phyloP scores from a whole-genome alignment of 495 filamentous ascomycete species.

The Penicillium coffeae region DNA sequence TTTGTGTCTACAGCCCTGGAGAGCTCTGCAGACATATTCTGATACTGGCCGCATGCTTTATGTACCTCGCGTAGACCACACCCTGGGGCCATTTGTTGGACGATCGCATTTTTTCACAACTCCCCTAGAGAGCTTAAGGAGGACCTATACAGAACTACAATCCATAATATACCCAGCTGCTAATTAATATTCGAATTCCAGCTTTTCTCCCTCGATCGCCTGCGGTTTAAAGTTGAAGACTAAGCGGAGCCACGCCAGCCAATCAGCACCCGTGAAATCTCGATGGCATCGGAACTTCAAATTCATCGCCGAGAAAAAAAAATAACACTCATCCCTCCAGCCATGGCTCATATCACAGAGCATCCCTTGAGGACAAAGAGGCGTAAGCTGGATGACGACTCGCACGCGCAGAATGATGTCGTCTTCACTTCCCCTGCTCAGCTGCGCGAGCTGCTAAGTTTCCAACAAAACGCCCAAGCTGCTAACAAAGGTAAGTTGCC shows the following conservation, averaged over 20 bases:
- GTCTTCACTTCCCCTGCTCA: slow-evolving; percentile 52
- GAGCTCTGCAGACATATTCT: no score
- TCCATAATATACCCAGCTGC: no score
- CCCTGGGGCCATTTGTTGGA: no score
- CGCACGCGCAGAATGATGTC: slow-evolving; percentile 35
- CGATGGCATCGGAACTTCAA: slow-evolving; percentile 25
- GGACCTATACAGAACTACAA: no score
- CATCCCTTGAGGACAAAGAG: slow-evolving; percentile 35
- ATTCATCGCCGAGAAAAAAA: slow-evolving; percentile 18
- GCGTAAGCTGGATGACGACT: slow-evolving; percentile 35
- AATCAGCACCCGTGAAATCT: slow-evolving; percentile 23
- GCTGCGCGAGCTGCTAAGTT: slow-evolving; percentile 59
- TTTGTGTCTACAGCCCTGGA: no score
- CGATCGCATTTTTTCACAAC: no score
- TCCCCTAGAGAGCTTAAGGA: no score
- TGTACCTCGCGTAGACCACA: no score
- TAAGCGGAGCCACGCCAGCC: slow-evolving; percentile 11
- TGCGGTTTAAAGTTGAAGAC: slow-evolving; percentile 1
- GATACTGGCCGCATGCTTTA: no score
- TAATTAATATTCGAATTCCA: no score
- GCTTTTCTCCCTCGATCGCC: no score
- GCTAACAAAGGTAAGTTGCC: slow-evolving; percentile 59
- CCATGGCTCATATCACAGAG: slow-evolving; percentile 25
- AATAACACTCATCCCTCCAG: slow-evolving; percentile 14
- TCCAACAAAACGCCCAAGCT: slow-evolving; percentile 58